These are phyloP conservation scores for Leptographium lundbergii DNA, from an alignment of 2,329 filamentous ascomycete genomes.

Conservation along the genomic window DNA sequence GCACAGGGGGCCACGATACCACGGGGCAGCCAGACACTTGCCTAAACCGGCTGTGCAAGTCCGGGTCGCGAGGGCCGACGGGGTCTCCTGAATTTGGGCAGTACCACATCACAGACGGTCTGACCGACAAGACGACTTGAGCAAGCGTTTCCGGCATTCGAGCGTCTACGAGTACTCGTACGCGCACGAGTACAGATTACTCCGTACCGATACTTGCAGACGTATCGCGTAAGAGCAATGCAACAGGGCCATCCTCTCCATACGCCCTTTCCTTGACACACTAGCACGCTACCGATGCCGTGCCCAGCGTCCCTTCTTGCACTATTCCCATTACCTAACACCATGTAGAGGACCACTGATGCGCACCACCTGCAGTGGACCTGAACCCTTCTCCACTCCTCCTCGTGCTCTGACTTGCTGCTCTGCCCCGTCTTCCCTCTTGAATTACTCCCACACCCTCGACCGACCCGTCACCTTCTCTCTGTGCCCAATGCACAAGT, in stretches of 20 bases:
- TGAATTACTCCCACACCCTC: neutral
- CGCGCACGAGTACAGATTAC: too few relatives aligned
- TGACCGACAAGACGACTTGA: too few relatives aligned
- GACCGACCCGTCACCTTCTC: neutral
- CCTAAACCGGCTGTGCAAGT: too few relatives aligned
- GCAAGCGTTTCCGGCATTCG: too few relatives aligned
- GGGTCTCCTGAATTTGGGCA: neutral
- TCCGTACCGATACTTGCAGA: too few relatives aligned
- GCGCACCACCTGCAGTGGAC: neutral
- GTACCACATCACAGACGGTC: neutral
- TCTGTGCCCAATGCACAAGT: neutral
- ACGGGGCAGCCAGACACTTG: neutral
- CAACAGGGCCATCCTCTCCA: too few relatives aligned
- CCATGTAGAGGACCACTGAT: too few relatives aligned
- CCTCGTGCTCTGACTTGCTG: too few relatives aligned
- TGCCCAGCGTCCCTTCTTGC: neutral
- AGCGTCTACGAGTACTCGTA: too few relatives aligned
- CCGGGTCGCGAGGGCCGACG: too few relatives aligned
- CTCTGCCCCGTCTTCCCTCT: neutral
- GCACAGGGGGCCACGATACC: neutral
- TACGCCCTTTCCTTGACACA: neutral
- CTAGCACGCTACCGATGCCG: neutral
- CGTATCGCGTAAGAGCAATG: too few relatives aligned
- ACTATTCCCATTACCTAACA: neutral
- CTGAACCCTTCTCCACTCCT: neutral